These are phyloP conservation scores for Violaceomyces palustris DNA, from an alignment of 1,284 basidiomycete species.

Conservation along the genomic window DNA sequence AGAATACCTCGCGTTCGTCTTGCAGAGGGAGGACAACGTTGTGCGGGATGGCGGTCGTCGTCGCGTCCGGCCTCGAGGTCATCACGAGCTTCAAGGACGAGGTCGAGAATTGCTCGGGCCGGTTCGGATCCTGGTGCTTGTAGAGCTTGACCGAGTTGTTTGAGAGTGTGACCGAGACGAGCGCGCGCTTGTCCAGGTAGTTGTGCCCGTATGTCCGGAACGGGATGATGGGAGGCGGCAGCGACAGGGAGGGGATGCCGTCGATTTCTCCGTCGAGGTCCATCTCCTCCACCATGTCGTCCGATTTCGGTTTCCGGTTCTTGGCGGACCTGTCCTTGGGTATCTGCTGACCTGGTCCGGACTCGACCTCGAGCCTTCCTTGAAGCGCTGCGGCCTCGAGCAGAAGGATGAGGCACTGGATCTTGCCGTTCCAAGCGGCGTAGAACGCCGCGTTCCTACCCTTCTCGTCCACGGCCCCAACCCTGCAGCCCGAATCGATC, in stretches of 20 bases:
- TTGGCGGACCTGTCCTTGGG: not conserved
- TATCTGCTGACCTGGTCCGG: no score
- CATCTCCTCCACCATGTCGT: slow-evolving; percentile 13
- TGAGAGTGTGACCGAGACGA: slow-evolving; percentile 72
- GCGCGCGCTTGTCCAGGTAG: slow-evolving; percentile 71
- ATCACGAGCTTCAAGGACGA: slow-evolving; percentile 90
- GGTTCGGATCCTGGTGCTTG: slow-evolving; percentile 44
- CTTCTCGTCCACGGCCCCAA: slow-evolving; percentile 75
- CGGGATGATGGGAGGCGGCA: slow-evolving; percentile 97
- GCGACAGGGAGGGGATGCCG: slow-evolving; percentile 82
- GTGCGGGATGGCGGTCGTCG: slow-evolving; percentile 60
- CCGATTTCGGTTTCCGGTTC: slow-evolving; percentile 1
- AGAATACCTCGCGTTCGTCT: slow-evolving; percentile 74
- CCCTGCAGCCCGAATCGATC: slow-evolving; percentile 71
- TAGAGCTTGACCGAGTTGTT: slow-evolving; percentile 49
- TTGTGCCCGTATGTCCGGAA: slow-evolving; percentile 56
- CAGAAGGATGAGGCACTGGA: slow-evolving; percentile 58
- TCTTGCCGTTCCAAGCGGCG: slow-evolving; percentile 95
- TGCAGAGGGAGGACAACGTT: slow-evolving; percentile 69
- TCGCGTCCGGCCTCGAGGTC: slow-evolving; percentile 71
- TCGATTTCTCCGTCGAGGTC: slow-evolving; percentile 60
- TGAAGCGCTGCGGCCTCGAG: slow-evolving; percentile 13
- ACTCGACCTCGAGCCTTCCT: no score
- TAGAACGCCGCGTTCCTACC: slow-evolving; percentile 84
- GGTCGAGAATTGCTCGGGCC: slow-evolving; percentile 53